Base-by-base conservation (phyloP, 352 stramenopile species). In the Phytophthora foliorum region DNA sequence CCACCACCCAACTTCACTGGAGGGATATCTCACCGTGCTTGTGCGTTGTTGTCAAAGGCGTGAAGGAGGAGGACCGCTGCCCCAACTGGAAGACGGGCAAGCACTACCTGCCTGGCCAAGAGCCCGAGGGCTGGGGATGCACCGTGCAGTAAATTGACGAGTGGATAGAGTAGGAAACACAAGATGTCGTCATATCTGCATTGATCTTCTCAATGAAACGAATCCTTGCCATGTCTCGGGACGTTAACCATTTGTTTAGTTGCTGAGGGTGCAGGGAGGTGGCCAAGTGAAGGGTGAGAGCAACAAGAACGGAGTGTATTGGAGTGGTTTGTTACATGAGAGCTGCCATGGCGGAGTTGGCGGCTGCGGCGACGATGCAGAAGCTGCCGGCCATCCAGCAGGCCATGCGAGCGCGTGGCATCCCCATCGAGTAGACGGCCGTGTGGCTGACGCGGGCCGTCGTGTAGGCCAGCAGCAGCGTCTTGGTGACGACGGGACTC, bases 71-170 rank as follows among this genome's bases (percentile, higher is more conserved):
- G 10, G 73, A 89, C 51, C 80, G 80, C 51, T 87, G 80, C 63
- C 75, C 78, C 8, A 67, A 69, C 32, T 89, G 80, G 80, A 87
- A 86, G 71, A 76, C 63, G 32, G 80, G 80, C 70, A 86, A 85
- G 66, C 80, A 88, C 58, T 62, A 83, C 42, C 17, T 68, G 13
- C 55, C 62, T 9, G 67, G 55, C 22, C 61, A 75, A 39, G 67
- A 74, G 32, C 66, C 59, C 13, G 21, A 61, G 31, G 52, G 59
- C 29, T 74, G 66, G 66, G 27, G 27, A 31, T 69, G 66, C 66
- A 65, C 52, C 7, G 52, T 74, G n/a, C 66, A 74, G 46, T 74
- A 71, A 45, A 39, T 59, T 24, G 38, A 34, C 29, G 38, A 34
- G 29, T 49, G 62, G 46, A 25, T 71, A 71, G 63, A 55, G 56